Conservation (phyloP, 305 asterid genomes). For the Fraxinus paxiana region DNA sequence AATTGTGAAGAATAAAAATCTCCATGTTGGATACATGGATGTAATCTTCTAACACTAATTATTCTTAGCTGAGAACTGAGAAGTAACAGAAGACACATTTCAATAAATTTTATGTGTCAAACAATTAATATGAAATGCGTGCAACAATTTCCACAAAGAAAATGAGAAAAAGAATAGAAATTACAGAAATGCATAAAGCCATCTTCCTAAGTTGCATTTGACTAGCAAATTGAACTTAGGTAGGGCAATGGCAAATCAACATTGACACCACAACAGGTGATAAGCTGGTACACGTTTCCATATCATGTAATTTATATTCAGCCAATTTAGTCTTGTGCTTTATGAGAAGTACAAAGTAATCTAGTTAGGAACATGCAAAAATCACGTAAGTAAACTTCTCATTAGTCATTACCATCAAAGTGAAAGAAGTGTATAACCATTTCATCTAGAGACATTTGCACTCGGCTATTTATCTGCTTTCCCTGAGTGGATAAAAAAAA, state of each 20-base stretch:
- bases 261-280: neutral
- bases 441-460: conserved; percentile 86
- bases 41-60: neutral
- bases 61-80: neutral
- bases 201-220: neutral
- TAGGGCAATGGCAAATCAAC: neutral
- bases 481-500: conserved; percentile 13
- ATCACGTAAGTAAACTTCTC: conserved; percentile 13
- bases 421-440: conserved; percentile 75
- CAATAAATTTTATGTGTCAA: neutral
- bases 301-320: neutral
- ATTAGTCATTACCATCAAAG: conserved; percentile 78
- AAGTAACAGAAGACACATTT: neutral
- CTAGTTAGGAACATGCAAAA: neutral
- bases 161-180: neutral
- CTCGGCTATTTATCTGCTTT: conserved; percentile 56
- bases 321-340: neutral
- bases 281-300: neutral
- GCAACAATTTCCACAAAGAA: neutral
- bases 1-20: neutral
- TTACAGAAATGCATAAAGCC: neutral
- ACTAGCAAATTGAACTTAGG: neutral
- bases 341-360: neutral
- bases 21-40: neutral
- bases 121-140: neutral